Evolutionary conservation across 768 basidiomycete genomes (phyloP).

Genomic region (Saitozyma sp.): DNA sequence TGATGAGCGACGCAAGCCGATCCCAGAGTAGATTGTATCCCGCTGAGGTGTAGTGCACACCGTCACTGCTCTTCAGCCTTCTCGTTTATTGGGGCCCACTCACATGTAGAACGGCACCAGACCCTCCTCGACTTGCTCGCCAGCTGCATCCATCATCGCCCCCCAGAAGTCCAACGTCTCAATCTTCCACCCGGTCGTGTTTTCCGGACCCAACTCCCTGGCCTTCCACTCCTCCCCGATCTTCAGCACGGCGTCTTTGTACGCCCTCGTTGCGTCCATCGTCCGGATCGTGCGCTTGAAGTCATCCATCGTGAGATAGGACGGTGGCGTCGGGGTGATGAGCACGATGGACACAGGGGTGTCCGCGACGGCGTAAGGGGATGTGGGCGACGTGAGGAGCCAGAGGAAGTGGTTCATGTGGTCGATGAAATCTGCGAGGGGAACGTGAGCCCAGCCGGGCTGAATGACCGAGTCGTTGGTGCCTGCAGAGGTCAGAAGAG

Average conservation of each 20-base stretch:
- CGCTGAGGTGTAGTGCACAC: conserved; percentile 12
- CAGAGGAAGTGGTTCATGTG: conserved; percentile 9
- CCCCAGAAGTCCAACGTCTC: conserved; percentile 17
- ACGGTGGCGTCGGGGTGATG: conserved; percentile 20
- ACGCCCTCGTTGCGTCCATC: conserved; percentile 6
- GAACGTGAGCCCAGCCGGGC: background rate
- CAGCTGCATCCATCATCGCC: conserved; percentile 4
- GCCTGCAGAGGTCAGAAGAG: background rate
- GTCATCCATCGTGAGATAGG: conserved; percentile 6
- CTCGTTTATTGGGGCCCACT: background rate
- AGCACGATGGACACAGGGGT: conserved; percentile 18
- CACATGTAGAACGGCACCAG: conserved; percentile 10
- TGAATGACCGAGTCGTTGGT: conserved; percentile 12
- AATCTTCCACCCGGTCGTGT: conserved; percentile 5
- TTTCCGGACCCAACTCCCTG: background rate
- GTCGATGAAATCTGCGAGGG: background rate
- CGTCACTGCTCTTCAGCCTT: conserved; percentile 10
- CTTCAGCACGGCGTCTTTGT: conserved; percentile 17
- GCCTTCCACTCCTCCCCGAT: conserved; percentile 15
- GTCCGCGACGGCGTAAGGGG: conserved; percentile 7
- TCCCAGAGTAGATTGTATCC: conserved; percentile 17
- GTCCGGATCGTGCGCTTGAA: background rate
- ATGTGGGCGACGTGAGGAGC: conserved; percentile 7
- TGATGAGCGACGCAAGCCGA: conserved; percentile 5
- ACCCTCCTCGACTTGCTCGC: conserved; percentile 10